These are phyloP conservation scores for Panicum hallii DNA, from an alignment of 202 grass and related monocot genomes.

Conservation along the genomic window DNA sequence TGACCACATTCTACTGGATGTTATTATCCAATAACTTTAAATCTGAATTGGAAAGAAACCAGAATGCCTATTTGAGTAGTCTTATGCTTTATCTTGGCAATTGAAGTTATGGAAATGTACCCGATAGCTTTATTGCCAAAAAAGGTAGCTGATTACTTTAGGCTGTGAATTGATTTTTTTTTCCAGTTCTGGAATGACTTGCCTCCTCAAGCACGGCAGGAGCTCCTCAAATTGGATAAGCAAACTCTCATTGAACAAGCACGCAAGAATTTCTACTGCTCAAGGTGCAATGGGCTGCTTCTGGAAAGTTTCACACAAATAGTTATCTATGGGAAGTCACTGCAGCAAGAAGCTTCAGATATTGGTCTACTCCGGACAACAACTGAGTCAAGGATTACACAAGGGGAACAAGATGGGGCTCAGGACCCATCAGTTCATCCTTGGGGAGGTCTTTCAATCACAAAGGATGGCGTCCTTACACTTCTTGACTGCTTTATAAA, in stretches of 20 bases:
- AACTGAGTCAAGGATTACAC: conserved; percentile 35
- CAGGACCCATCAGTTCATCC: conserved; percentile 83
- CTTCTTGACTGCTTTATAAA: conserved; percentile 85
- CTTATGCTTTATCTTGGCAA: conserved; percentile 28
- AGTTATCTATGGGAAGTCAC: conserved; percentile 74
- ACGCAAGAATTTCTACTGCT: conserved; percentile 94
- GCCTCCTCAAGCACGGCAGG: conserved; percentile 64
- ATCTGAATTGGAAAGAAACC: conserved; percentile 16
- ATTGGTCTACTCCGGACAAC: conserved; percentile 35
- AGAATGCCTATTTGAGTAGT: conserved; percentile 28
- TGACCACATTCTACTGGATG: background rate
- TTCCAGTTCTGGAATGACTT: conserved; percentile 90
- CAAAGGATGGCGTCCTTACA: conserved; percentile 88
- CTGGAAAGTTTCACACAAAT: conserved; percentile 88
- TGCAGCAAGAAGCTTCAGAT: conserved; percentile 61
- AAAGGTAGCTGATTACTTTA: conserved; percentile 33
- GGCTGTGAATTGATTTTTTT: conserved; percentile 50
- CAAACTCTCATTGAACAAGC: conserved; percentile 92
- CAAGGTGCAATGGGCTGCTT: conserved; percentile 92
- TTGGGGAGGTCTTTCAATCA: conserved; percentile 91
- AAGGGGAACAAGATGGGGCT: conserved; percentile 54
- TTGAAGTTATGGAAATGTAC: conserved; percentile 20
- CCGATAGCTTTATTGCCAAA: conserved; percentile 31
- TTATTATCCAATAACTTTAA: conserved; percentile 1
- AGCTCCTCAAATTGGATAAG: conserved; percentile 91